These are phyloP conservation scores for Marasmius tenuissimus DNA, from an alignment of 1,284 basidiomycete species.

Conservation along the genomic window DNA sequence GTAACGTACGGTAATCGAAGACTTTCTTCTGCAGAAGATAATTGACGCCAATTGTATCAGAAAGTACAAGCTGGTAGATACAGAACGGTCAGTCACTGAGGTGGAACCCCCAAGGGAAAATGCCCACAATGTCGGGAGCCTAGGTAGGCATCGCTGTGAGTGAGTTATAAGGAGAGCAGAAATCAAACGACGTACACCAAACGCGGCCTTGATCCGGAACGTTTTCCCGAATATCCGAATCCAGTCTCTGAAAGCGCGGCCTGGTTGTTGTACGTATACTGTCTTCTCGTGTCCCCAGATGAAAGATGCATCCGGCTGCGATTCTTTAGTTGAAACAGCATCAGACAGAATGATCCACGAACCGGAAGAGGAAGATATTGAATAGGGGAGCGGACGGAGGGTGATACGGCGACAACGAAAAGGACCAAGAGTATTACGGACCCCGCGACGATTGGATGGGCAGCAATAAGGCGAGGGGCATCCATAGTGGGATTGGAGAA, in stretches of 20 bases:
- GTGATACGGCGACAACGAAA: not conserved
- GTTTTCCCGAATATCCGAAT: constrained; percentile 10
- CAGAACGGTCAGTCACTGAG: not conserved
- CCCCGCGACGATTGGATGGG: not conserved
- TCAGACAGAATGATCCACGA: not conserved
- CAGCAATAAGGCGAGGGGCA: not conserved
- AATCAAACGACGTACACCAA: constrained; percentile 6
- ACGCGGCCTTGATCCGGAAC: constrained; percentile 17
- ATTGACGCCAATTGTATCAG: not conserved
- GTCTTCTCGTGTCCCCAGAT: constrained; percentile 4
- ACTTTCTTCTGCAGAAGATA: not conserved
- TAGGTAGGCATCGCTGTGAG: not conserved
- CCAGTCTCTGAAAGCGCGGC: constrained; percentile 11
- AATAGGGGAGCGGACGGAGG: not conserved
- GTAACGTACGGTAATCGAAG: not conserved
- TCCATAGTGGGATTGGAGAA: not conserved
- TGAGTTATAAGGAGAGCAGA: not conserved
- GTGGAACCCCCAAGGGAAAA: not conserved
- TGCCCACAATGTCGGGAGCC: not conserved
- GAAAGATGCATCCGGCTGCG: not conserved
- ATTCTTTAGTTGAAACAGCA: not conserved
- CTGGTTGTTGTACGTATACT: constrained; percentile 11
- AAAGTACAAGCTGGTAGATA: not conserved
- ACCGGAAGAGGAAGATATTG: not conserved
- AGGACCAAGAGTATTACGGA: not conserved